Evolutionary conservation across 208 protist genomes (phyloP), one percentile per base, ranked within the genome.

Genomic region (Crithidia expoeki): DNA sequence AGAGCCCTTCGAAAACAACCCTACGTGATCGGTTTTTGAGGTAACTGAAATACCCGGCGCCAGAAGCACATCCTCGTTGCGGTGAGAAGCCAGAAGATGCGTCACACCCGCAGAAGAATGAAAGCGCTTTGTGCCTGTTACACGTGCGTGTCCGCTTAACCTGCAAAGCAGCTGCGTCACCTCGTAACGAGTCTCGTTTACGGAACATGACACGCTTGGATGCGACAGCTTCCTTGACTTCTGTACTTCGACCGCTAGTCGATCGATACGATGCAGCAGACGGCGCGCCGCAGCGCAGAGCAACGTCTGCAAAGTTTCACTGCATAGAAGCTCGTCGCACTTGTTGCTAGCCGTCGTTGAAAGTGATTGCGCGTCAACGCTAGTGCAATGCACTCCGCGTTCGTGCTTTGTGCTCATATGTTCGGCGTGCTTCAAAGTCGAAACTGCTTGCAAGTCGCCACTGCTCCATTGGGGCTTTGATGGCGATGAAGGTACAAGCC

Each of bases 151-250:
- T 10, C 53, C 53, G n/a, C 19, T 27, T 12, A 38, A 44, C 19
- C 53, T 38, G n/a, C 17, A 38, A 25, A 60, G 55, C n/a, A 60
- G 46, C 30, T 30, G 59, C 32, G 59, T 30, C 59, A 55, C 25
- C 46, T 42, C 38, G 12, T 34, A 32, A 21, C 40, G 34, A 23
- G 21, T 34, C n/a, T 44, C 34, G 2, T 44, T 1, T 4, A 14
- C 1, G 2, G 34, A n/a, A 19, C 55, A 60, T 11, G 30, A 21
- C 21, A 32, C 19, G 32, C 34, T 12, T 4, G 55, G n/a, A 44
- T 60, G 55, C 17, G 21, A 42, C 6, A 44, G 34, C 34, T 11
- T 60, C 12, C 55, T 4, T 27, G 40, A 51, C n/a, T 19, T 17
- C 28, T 55, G 46, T 46, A 65, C 30, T 5, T 38, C 23, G 23